phyloP scores from a whole-genome alignment of 163 green algal species.

The Trebouxia gelatinosa region DNA sequence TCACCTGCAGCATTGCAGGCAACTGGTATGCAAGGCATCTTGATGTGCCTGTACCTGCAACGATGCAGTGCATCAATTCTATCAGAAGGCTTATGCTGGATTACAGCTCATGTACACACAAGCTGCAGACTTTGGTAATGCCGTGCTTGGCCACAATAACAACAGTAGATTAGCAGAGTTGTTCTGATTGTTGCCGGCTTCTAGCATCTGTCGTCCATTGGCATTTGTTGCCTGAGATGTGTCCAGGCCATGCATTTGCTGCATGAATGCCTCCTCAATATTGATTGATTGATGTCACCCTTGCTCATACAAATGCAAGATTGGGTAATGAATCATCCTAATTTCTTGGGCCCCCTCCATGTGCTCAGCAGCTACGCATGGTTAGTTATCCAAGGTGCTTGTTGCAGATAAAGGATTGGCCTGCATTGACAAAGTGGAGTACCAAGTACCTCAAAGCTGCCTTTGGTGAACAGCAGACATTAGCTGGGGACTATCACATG shows the following conservation, averaged over 20 bases:
- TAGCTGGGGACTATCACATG: slow-evolving; percentile 79
- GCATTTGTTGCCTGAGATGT: neutral
- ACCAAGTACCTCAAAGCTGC: slow-evolving; percentile 59
- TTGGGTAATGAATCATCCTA: neutral
- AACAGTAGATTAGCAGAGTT: too few species aligned
- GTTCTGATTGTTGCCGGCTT: too few species aligned
- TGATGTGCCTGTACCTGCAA: too few species aligned
- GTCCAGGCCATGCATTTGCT: neutral
- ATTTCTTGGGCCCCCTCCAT: neutral
- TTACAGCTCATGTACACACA: too few species aligned
- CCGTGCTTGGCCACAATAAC: too few species aligned
- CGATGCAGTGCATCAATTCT: too few species aligned
- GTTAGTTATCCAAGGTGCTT: neutral
- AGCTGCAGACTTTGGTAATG: too few species aligned
- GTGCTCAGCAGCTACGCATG: neutral
- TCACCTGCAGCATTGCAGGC: neutral
- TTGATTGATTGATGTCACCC: neutral
- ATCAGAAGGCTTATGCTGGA: too few species aligned
- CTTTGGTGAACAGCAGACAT: slow-evolving; percentile 50
- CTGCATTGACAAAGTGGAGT: slow-evolving; percentile 71
- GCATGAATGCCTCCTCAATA: neutral
- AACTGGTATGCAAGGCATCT: neutral
- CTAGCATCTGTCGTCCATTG: too few species aligned
- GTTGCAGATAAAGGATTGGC: slow-evolving; percentile 56
- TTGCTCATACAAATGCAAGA: neutral